These are phyloP conservation scores for Rugonectria rugulosa DNA, from an alignment of 2,329 filamentous ascomycete genomes.

Conservation along the genomic window DNA sequence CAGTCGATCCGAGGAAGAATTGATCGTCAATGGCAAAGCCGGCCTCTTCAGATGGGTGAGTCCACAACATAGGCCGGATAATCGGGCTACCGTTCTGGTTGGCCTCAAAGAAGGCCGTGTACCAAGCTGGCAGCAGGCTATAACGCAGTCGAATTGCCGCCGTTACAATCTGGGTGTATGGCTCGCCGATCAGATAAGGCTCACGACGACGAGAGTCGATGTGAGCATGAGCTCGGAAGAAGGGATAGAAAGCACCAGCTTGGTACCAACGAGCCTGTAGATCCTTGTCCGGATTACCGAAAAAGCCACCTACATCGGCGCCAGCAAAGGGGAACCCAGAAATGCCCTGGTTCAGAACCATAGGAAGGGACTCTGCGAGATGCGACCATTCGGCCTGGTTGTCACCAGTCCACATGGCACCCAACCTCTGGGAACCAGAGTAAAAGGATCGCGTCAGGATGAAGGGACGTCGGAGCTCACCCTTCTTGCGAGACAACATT, in stretches of 20 bases:
- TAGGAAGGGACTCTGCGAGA: slow-evolving; percentile 86
- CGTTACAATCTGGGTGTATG: slow-evolving; percentile 85
- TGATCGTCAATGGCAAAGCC: slow-evolving; percentile 94
- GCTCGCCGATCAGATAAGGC: slow-evolving; percentile 86
- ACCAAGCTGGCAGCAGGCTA: slow-evolving; percentile 90
- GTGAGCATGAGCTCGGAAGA: slow-evolving; percentile 96
- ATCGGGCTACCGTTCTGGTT: slow-evolving; percentile 85
- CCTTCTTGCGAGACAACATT: slow-evolving; percentile 83
- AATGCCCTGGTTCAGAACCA: slow-evolving; percentile 92
- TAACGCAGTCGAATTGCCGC: slow-evolving; percentile 90
- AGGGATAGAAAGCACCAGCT: slow-evolving; percentile 94
- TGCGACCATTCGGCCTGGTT: slow-evolving; percentile 95
- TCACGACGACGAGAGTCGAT: slow-evolving; percentile 95
- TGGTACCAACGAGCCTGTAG: slow-evolving; percentile 96
- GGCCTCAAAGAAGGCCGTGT: slow-evolving; percentile 94
- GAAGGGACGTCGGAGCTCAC: slow-evolving; percentile 86
- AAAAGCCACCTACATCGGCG: slow-evolving; percentile 97
- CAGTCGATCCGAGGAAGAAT: slow-evolving; percentile 87
- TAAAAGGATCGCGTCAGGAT: slow-evolving; percentile 93
- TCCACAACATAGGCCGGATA: slow-evolving; percentile 90
- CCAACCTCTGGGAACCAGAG: slow-evolving; percentile 85
- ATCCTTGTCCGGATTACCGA: slow-evolving; percentile 94
- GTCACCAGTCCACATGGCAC: slow-evolving; percentile 99
- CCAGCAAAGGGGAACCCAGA: slow-evolving; percentile 93
- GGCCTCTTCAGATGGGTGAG: slow-evolving; percentile 83